Base-by-base conservation (phyloP, 202 grass and related monocot genomes). In the Zizania palustris region DNA sequence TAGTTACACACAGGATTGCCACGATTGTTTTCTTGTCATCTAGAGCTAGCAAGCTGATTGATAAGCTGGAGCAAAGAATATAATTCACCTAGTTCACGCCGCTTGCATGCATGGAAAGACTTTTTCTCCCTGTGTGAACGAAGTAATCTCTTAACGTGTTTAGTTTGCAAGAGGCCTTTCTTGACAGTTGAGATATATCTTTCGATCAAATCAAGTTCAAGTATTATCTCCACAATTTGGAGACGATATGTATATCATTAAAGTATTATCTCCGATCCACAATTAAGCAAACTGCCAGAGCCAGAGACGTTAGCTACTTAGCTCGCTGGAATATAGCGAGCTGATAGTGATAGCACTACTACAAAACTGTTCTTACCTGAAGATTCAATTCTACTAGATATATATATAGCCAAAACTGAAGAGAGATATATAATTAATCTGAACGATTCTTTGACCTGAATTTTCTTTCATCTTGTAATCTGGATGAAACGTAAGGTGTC, bases 241-340 rank as follows among this genome's bases (percentile, higher is more conserved):
- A n/a, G n/a, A n/a, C n/a, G n/a, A n/a, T n/a, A n/a, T n/a, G n/a
- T n/a, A n/a, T n/a, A n/a, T n/a, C n/a, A n/a, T n/a, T n/a, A n/a
- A n/a, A 54, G 51, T 15, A 3, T 72, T 35, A 28, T 55, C 53
- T 4, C 15, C 0, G 38, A 57, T 68, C 51, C 41, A 65, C 34
- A 82, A 65, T 50, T 5, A 55, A 28, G 54, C 15, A 2, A 33
- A 5, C 33, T 20, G 16, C 16, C 61, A 15, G 51, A 67, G 16
- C 16, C 61, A 15, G 51, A 67, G 53, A 74, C 63, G 67, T 15
- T 18, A 38, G 39, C 69, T 69, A 80, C 39, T 28, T 83, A 74
- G 74, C 69, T 21, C 39, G 57, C 2, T 38, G 66, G 73, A 77
- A 83, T 63, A 56, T 9, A 65, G 71, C 39, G 48, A 28, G 28